Percentiles rank a stretch among this genome's conserved stretches.
phyloP scores from a whole-genome alignment of 305 asterid species.

The Stenogyne calaminthoides region DNA sequence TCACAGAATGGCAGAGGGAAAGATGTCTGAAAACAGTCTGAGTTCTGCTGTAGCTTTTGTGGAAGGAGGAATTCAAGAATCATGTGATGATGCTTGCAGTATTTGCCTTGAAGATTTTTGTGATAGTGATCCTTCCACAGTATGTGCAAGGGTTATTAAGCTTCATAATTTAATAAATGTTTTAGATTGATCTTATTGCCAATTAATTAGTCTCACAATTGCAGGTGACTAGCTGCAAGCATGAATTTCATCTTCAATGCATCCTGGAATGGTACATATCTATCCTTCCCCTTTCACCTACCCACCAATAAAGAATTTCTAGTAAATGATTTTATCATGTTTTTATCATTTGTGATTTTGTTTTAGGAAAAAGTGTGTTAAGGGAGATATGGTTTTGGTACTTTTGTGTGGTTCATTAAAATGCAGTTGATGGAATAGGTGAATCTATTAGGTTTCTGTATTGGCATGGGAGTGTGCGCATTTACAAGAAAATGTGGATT shows the following conservation, averaged over 20 bases:
- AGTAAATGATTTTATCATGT: background rate
- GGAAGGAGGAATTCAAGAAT: conserved; percentile 93
- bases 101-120: conserved; percentile 89
- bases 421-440: background rate
- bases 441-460: background rate
- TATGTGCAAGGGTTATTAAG: conserved; percentile 32
- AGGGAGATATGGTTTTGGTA: background rate
- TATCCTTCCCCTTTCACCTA: background rate
- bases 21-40: conserved; percentile 55
- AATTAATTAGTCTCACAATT: conserved; percentile 28
- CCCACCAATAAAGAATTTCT: background rate
- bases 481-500: background rate
- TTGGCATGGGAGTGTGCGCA: background rate
- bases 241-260: conserved; percentile 92
- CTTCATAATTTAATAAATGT: background rate
- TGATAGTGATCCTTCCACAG: conserved; percentile 81
- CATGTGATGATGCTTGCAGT: conserved; percentile 89
- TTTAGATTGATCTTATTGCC: conserved; percentile 20
- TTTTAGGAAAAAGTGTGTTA: background rate
- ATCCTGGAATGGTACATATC: conserved; percentile 78
- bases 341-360: background rate
- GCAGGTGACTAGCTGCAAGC: conserved; percentile 92
- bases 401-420: background rate
- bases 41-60: conserved; percentile 83
- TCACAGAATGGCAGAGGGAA: conserved; percentile 80